Conservation (phyloP, 768 basidiomycete species). For the Agaricus sinodeliciosus region DNA sequence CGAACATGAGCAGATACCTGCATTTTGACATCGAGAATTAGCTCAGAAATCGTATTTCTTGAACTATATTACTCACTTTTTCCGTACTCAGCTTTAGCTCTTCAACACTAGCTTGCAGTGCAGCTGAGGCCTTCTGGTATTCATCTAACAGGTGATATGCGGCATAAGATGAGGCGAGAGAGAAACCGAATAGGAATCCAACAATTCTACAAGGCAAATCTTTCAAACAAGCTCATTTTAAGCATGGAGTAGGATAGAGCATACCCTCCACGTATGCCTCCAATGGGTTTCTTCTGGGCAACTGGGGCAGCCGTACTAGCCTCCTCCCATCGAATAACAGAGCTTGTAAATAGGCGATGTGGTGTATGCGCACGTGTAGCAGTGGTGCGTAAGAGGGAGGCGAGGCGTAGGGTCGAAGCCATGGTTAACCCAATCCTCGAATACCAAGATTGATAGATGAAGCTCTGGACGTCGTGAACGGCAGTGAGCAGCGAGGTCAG, state of each 20-base stretch:
- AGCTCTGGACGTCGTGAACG: background rate
- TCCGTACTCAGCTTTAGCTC: conserved; percentile 80
- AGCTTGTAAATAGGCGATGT: background rate
- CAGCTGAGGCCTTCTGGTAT: conserved; percentile 83
- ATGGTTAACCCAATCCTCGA: background rate
- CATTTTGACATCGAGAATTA: background rate
- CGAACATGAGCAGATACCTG: conserved; percentile 81
- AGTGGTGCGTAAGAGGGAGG: background rate
- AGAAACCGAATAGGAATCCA: conserved; percentile 87
- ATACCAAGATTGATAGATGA: background rate
- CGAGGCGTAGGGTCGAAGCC: background rate
- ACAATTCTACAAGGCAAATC: conserved; percentile 46
- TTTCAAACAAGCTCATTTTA: background rate
- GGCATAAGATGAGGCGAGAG: conserved; percentile 78
- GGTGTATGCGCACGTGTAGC: background rate
- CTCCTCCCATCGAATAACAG: conserved; percentile 9
- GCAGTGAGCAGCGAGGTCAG: background rate
- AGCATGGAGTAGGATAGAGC: conserved; percentile 12
- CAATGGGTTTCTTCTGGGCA: conserved; percentile 67
- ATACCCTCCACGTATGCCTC: conserved; percentile 64
- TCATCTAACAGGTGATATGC: conserved; percentile 88
- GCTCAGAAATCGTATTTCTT: background rate
- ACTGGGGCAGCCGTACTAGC: conserved; percentile 50
- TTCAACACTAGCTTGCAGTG: conserved; percentile 81
- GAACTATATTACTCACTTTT: conserved; percentile 40